Conservation (phyloP, 805 yeast genomes). For the Cyberlindnera maclurae region DNA sequence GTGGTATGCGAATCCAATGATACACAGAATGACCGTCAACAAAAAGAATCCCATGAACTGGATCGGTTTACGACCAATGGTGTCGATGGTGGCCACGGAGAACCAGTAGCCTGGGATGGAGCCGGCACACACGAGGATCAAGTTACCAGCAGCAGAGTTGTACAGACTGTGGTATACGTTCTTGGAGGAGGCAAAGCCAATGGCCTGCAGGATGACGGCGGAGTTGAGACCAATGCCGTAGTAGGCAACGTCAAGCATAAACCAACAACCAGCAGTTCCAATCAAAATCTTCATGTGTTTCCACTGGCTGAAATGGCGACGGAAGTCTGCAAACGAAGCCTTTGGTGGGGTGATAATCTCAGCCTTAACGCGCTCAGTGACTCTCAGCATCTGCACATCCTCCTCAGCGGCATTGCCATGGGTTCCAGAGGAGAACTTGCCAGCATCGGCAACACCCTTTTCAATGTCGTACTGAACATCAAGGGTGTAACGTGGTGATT, state of each 20-base stretch:
- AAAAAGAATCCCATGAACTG: conserved; percentile 71
- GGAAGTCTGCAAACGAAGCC: conserved; percentile 74
- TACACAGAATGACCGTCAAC: conserved; percentile 66
- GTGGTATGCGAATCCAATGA: conserved; percentile 79
- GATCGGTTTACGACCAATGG: conserved; percentile 76
- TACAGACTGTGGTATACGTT: conserved; percentile 67
- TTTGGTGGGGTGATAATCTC: conserved; percentile 60
- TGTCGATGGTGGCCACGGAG: conserved; percentile 72
- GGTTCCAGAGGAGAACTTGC: conserved; percentile 42
- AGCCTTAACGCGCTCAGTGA: conserved; percentile 44
- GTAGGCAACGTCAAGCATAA: conserved; percentile 81
- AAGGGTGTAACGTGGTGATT: conserved; percentile 85
- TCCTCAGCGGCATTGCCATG: conserved; percentile 42
- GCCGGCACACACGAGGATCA: conserved; percentile 92
- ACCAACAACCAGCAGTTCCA: conserved; percentile 93
- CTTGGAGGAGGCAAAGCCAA: conserved; percentile 70
- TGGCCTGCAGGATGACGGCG: conserved; percentile 70
- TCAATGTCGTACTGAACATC: conserved; percentile 60
- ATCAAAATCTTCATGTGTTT: conserved; percentile 70
- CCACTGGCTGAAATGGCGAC: conserved; percentile 75
- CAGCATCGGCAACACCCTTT: conserved; percentile 49
- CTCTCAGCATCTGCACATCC: conserved; percentile 38
- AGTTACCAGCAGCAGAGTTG: conserved; percentile 84
- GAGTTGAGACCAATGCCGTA: conserved; percentile 85
- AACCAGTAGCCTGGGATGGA: conserved; percentile 92